phyloP scores from a whole-genome alignment of 441 rosid genomes.

The Capsella rubella region DNA sequence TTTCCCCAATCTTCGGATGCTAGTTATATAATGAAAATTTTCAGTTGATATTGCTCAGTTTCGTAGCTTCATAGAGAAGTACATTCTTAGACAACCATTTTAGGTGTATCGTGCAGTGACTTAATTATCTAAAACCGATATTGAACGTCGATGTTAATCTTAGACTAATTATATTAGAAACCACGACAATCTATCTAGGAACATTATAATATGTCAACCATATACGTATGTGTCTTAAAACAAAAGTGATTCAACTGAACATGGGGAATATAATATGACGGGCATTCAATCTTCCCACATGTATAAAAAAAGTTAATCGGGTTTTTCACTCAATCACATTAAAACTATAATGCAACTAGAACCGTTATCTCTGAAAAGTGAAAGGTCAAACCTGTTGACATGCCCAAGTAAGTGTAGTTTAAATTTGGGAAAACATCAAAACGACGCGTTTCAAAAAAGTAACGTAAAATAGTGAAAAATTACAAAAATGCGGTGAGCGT shows the following conservation, averaged over 20 bases:
- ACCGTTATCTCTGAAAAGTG: not conserved
- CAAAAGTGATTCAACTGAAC: not conserved
- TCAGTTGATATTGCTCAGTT: not conserved
- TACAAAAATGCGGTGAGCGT: slow-evolving; percentile 52
- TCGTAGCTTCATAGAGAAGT: not conserved
- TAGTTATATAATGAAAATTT: not conserved
- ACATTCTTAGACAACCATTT: not conserved
- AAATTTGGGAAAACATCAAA: not conserved
- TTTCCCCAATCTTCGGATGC: not conserved
- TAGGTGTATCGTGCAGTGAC: not conserved
- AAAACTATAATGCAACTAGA: slow-evolving; percentile 27
- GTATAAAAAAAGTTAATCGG: not conserved
- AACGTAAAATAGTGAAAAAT: not conserved
- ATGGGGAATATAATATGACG: not conserved
- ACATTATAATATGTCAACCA: not conserved
- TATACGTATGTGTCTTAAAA: not conserved
- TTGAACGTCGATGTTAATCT: not conserved
- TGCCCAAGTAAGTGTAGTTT: not conserved
- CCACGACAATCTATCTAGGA: not conserved
- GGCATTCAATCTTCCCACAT: slow-evolving; percentile 1
- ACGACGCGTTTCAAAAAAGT: not conserved
- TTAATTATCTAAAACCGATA: not conserved
- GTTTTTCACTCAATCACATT: slow-evolving; percentile 9
- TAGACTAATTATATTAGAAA: not conserved
- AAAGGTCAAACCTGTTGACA: not conserved